phyloP scores from a whole-genome alignment of 2,329 filamentous ascomycete species.

The Aureobasidium sp. region DNA sequence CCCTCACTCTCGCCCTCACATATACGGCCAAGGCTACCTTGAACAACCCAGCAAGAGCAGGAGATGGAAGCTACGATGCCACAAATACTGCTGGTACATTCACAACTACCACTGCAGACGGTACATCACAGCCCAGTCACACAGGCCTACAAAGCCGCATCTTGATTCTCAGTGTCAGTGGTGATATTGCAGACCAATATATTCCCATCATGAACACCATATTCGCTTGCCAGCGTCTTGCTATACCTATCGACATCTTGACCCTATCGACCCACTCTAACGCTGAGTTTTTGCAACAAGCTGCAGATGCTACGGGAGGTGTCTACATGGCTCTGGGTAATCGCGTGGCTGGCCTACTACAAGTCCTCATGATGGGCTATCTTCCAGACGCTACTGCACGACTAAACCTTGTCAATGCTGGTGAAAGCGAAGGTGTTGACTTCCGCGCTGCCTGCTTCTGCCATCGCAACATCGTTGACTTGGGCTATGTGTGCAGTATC shows the following conservation, averaged over 20 bases:
- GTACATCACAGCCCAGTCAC: conserved; percentile 26
- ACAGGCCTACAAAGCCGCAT: conserved; percentile 67
- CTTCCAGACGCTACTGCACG: conserved; percentile 61
- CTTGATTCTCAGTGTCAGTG: conserved; percentile 81
- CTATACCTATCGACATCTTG: conserved; percentile 86
- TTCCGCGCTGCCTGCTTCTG: conserved; percentile 99
- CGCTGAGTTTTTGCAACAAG: conserved; percentile 91
- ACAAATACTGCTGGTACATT: conserved; percentile 49
- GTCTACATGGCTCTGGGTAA: conserved; percentile 53
- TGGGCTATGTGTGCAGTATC: conserved; percentile 92
- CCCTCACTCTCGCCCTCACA: conserved; percentile 77
- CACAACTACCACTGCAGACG: conserved; percentile 43
- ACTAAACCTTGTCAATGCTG: conserved; percentile 64
- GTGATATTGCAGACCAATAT: conserved; percentile 80
- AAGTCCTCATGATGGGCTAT: conserved; percentile 93
- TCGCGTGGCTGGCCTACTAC: conserved; percentile 55
- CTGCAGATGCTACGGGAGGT: conserved; percentile 63
- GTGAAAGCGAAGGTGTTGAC: conserved; percentile 72
- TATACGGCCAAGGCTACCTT: conserved; percentile 76
- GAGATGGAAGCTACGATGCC: conserved; percentile 28
- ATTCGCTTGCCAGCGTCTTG: conserved; percentile 83
- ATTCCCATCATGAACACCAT: conserved; percentile 98
- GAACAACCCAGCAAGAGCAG: conserved; percentile 20
- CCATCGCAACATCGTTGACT: conserved; percentile 80
- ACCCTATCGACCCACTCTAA: conserved; percentile 63